Percentiles rank a stretch among this genome's conserved stretches.
Evolutionary conservation across 1,284 basidiomycete genomes (phyloP).

Genomic region (Ganoderma multipileum): DNA sequence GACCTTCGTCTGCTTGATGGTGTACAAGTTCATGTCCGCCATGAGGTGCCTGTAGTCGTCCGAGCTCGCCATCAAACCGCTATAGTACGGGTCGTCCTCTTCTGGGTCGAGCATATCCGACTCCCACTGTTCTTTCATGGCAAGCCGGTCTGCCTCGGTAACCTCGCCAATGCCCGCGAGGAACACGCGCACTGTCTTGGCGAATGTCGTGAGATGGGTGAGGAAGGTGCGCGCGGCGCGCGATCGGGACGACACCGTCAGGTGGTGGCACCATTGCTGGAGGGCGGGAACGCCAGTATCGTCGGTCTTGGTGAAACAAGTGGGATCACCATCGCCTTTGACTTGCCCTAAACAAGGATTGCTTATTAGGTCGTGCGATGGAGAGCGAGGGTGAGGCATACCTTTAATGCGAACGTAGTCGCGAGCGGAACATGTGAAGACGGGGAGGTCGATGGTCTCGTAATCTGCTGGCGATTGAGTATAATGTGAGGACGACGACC

Average conservation of each 20-base stretch:
- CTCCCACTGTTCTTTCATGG: constrained; percentile 61
- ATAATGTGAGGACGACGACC: neutral
- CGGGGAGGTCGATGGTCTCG: constrained; percentile 62
- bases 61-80: constrained; percentile 33
- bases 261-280: constrained; percentile 62
- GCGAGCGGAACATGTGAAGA: constrained; percentile 66
- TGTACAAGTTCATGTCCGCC: constrained; percentile 36
- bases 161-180: constrained; percentile 58
- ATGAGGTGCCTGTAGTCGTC: constrained; percentile 29
- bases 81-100: constrained; percentile 36
- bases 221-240: constrained; percentile 57
- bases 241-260: constrained; percentile 62
- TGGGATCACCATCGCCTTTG: constrained; percentile 62
- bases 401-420: constrained; percentile 53
- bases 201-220: constrained; percentile 55
- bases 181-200: constrained; percentile 54
- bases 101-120: constrained; percentile 40
- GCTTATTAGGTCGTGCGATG: neutral
- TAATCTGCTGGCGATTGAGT: constrained; percentile 50
- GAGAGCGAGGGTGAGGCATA: neutral
- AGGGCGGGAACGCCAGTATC: constrained; percentile 64
- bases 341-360: constrained; percentile 49
- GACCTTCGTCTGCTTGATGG: constrained; percentile 48
- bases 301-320: constrained; percentile 59
- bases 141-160: constrained; percentile 53